Base-by-base conservation (phyloP, 2,329 filamentous ascomycete genomes). In the Paracoccidioides brasiliensis region DNA sequence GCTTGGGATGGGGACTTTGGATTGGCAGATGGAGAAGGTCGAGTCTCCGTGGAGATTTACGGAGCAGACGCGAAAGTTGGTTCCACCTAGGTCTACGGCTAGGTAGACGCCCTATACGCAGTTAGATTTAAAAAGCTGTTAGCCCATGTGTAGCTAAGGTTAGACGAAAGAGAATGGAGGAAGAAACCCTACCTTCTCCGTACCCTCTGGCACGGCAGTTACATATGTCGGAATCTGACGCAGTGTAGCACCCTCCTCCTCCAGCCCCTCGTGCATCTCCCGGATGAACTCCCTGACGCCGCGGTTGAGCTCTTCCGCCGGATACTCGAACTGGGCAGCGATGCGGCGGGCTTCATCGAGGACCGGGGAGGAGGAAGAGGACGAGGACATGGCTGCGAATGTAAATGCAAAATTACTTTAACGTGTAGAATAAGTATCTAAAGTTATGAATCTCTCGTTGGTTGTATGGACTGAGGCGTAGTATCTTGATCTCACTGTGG, bases 171-270 rank as follows among this genome's bases (percentile, higher is more conserved):
- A 35, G 28, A 35, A 32, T n/a, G 32, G 45, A 12, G 8, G 54
- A 46, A 59, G 57, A 55, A 32, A 41, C 9, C 64, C 64, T 74
- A 91, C 90, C 84, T 96, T 95, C 75, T 98, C 93, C 3, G 90
- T 96, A 64, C 93, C 93, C 79, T 97, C 93, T 67, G 93, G 93
- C 33, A 97, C 90, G 40, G 83, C 85, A 1, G 93, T 97, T 62
- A 98, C 91, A 72, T 95, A 98, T 44, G 90, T 95, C 6, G 93
- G 93, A 66, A 98, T 97, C 75, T 97, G 93, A 74, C 87, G 91
- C 76, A 98, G 74, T 63, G 85, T 90, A 37, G 88, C 85, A 59
- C 84, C 85, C 64, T 90, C 83, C 65, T 84, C 83, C 58, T 81
- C 74, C 62, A 97, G 75, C 33, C 93, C 93, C 76, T 95, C 87